These are phyloP conservation scores for Jatropha podagrica DNA, from an alignment of 441 rosid species.

Conservation along the genomic window DNA sequence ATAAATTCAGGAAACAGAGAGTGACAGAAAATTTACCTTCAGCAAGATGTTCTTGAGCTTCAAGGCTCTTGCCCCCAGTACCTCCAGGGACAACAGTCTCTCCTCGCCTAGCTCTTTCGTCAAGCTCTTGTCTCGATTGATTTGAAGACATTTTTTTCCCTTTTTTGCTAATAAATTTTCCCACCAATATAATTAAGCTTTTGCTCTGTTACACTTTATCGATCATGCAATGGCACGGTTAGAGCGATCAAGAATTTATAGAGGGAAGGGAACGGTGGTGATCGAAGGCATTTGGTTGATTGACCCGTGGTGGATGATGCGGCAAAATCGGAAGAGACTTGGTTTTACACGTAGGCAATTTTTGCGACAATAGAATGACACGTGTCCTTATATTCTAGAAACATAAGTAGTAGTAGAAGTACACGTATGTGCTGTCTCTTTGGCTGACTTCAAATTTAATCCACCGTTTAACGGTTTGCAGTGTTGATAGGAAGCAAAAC, in stretches of 20 bases:
- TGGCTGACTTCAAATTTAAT: background rate
- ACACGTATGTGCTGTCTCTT: background rate
- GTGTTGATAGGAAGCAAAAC: too few species aligned
- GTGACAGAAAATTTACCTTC: constrained; percentile 37
- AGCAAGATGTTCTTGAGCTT: constrained; percentile 68
- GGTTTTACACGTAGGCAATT: constrained; percentile 1
- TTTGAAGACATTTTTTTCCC: constrained; percentile 29
- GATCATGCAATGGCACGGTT: background rate
- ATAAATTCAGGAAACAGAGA: too few species aligned
- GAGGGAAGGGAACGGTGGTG: background rate
- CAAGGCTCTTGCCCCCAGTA: constrained; percentile 67
- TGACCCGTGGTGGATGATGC: constrained; percentile 20
- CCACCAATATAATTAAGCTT: background rate
- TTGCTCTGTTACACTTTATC: background rate
- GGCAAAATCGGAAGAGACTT: background rate
- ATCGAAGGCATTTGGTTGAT: background rate
- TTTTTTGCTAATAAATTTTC: background rate
- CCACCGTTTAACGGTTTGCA: background rate
- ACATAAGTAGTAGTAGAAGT: background rate
- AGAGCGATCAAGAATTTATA: background rate
- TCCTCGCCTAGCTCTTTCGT: constrained; percentile 53
- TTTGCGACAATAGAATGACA: constrained; percentile 10
- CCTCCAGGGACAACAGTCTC: constrained; percentile 69
- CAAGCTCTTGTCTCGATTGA: constrained; percentile 40
- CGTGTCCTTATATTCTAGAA: background rate